Percentiles rank a stretch among this genome's conserved stretches.
Evolutionary conservation across 108 stramenopile species (phyloP).

Genomic region (Skeletonema potamos): DNA sequence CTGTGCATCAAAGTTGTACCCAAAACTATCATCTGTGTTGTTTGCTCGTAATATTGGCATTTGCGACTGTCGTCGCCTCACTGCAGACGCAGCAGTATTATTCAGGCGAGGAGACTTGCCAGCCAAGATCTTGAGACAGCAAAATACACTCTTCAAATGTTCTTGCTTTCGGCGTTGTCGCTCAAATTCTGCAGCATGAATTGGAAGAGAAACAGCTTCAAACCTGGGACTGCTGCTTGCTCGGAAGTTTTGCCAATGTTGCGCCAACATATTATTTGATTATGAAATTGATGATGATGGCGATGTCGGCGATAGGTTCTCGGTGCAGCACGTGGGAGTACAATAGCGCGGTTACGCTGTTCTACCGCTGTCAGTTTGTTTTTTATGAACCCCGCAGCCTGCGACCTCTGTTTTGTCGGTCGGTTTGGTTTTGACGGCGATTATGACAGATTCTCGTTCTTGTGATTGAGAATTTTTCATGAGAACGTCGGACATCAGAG

Average conservation of each 20-base stretch:
- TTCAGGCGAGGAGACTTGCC: slow-evolving; percentile 18
- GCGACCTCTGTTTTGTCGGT: no score
- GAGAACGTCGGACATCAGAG: no score
- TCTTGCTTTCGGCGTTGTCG: slow-evolving; percentile 27
- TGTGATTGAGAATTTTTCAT: no score
- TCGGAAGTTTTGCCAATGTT: slow-evolving; percentile 38
- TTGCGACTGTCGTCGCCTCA: neutral
- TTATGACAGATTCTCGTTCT: no score
- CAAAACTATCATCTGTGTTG: slow-evolving; percentile 15
- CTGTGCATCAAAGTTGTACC: slow-evolving; percentile 42
- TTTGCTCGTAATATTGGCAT: neutral
- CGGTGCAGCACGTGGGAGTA: no score
- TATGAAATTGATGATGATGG: no score
- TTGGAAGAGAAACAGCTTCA: slow-evolving; percentile 13
- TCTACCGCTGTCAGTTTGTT: no score
- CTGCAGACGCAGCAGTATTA: neutral
- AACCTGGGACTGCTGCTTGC: slow-evolving; percentile 10
- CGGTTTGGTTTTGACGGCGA: no score
- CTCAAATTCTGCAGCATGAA: slow-evolving; percentile 32
- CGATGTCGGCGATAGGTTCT: no score
- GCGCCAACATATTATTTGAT: neutral
- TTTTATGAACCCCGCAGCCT: no score
- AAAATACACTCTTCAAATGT: slow-evolving; percentile 36
- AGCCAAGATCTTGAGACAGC: slow-evolving; percentile 32
- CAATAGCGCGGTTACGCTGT: no score